Evolutionary conservation across 345 rosid genomes (phyloP).

Genomic region (Raphanus raphanistrum): DNA sequence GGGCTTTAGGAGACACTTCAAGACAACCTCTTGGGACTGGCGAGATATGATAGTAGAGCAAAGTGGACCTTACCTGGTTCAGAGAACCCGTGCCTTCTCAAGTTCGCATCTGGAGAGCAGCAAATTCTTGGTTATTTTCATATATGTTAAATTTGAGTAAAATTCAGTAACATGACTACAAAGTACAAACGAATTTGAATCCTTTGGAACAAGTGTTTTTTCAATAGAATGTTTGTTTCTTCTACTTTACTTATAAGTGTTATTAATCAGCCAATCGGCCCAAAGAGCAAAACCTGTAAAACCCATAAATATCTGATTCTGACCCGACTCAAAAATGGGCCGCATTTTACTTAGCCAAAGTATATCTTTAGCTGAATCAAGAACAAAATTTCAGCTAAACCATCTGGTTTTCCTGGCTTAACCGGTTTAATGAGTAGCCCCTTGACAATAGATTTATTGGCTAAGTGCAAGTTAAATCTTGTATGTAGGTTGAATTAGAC

Average conservation of each 20-base stretch:
- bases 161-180: background rate
- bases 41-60: constrained; percentile 51
- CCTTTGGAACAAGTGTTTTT: constrained; percentile 9
- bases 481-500: background rate
- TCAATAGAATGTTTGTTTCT: constrained; percentile 20
- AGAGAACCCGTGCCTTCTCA: background rate
- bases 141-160: background rate
- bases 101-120: background rate
- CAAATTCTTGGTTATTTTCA: background rate
- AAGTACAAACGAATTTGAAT: background rate
- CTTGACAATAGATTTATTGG: background rate
- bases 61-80: constrained; percentile 11
- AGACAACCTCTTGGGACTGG: constrained; percentile 85
- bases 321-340: background rate
- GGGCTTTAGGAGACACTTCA: too few species aligned
- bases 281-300: background rate
- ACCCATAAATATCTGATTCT: background rate
- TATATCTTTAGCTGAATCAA: background rate
- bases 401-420: background rate
- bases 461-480: background rate
- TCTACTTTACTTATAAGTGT: background rate
- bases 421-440: background rate
- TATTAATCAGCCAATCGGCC: background rate
- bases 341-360: background rate
- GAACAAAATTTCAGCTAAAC: background rate